phyloP scores from a whole-genome alignment of 768 basidiomycete species.

The Lactarius sp. region DNA sequence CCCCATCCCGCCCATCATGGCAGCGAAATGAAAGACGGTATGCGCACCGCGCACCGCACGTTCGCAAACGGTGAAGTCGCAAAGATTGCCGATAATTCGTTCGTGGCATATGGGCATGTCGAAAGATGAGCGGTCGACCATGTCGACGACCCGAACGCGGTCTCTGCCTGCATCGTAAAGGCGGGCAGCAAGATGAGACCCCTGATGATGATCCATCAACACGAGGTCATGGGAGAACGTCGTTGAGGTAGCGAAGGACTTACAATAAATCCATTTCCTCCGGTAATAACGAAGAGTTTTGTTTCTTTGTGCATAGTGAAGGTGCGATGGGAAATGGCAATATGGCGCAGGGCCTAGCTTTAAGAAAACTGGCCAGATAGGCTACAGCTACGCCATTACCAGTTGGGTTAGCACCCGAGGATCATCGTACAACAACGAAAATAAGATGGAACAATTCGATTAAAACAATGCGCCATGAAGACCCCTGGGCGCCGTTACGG shows the following conservation, averaged over 20 bases:
- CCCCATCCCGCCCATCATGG: slow-evolving; percentile 64
- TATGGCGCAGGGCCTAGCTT: too few species aligned
- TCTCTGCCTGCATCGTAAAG: slow-evolving; percentile 32
- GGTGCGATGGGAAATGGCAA: neutral
- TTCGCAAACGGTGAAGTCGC: slow-evolving; percentile 39
- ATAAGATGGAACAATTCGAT: too few species aligned
- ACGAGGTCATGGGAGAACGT: too few species aligned
- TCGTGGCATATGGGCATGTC: slow-evolving; percentile 33
- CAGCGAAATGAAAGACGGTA: slow-evolving; percentile 53
- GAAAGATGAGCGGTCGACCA: slow-evolving; percentile 24
- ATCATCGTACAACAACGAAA: too few species aligned
- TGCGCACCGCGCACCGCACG: slow-evolving; percentile 38
- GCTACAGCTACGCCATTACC: too few species aligned
- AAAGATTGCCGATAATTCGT: slow-evolving; percentile 42
- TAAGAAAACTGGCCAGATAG: too few species aligned
- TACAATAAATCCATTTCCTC: slow-evolving; percentile 28
- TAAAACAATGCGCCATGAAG: too few species aligned
- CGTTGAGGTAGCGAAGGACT: too few species aligned
- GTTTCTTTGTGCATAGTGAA: slow-evolving; percentile 3
- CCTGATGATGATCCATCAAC: slow-evolving; percentile 43
- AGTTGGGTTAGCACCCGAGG: too few species aligned
- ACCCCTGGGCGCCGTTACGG: too few species aligned
- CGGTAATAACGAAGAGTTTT: slow-evolving; percentile 39
- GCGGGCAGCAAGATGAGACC: slow-evolving; percentile 44
- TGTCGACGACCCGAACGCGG: slow-evolving; percentile 44